A percentile compares a stretch with the other conserved stretches of the same genome.
These are phyloP conservation scores for Trypanosoma platydactyli DNA, from an alignment of 208 protist species.

Conservation along the genomic window DNA sequence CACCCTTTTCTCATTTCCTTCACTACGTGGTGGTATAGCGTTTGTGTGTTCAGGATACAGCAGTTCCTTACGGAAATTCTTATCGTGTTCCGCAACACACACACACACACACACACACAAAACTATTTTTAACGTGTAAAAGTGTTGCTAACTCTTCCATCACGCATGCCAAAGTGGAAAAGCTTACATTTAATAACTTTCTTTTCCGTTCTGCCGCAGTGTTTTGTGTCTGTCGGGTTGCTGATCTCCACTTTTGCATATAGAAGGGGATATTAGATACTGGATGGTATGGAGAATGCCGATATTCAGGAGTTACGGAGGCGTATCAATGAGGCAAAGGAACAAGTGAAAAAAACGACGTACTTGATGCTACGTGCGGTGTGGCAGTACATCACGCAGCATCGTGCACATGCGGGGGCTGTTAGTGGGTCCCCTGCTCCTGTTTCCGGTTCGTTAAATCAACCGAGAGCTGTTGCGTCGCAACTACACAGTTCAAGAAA, in stretches of 20 bases:
- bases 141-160: background rate
- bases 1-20: too few species aligned
- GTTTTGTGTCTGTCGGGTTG: conserved; percentile 2
- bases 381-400: conserved; percentile 52
- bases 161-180: too few species aligned
- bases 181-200: background rate
- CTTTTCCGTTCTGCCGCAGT: background rate
- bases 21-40: too few species aligned
- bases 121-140: too few species aligned
- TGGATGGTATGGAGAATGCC: conserved; percentile 11
- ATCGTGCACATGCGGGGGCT: conserved; percentile 17
- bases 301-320: conserved; percentile 27
- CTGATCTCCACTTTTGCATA: conserved; percentile 2
- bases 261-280: conserved; percentile 2
- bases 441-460: background rate
- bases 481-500: background rate
- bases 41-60: too few species aligned
- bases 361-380: conserved; percentile 57
- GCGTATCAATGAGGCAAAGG: conserved; percentile 38
- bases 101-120: background rate
- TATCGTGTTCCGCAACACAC: background rate
- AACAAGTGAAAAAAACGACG: conserved; percentile 40
- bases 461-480: background rate
- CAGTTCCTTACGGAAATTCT: too few species aligned
- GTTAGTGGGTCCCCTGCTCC: background rate